Evolutionary conservation across 352 stramenopile genomes (phyloP), one percentile per base, ranked within the genome.

Genomic region (Globisporangium okanoganense): DNA sequence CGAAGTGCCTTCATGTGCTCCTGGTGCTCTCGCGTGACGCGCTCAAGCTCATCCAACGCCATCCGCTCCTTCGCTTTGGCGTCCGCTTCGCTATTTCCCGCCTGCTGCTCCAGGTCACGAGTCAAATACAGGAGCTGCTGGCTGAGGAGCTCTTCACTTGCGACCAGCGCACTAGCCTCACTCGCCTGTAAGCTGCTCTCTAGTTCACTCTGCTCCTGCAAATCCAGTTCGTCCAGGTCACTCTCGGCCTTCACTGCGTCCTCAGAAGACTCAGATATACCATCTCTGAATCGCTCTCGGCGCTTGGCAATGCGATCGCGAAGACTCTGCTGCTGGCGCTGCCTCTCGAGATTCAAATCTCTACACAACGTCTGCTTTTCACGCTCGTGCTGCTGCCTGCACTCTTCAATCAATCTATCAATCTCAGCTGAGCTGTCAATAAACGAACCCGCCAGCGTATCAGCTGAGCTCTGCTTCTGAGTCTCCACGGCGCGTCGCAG

Each of bases 301-400:
- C 71, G 64, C 56, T 72, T 64, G 5, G 48, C 49, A 16, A 76
- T 65, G 5, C 73, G 56, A 5, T 79, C 56, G 12, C 58, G 49
- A 0, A 82, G 62, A n/a, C 62, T 31, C 13, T 67, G 60, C 29
- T 78, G 62, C 36, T 79, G 69, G 5, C 66, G 68, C 2, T 61
- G 61, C 4, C 73, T 67, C 22, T 82, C 71, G 12, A 64, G 47
- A 31, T 71, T 61, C 5, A 76, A 54, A 2, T 59, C 13, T 0
- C 71, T 53, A 0, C 56, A 47, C 20, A 82, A 33, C 5, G 55
- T 62, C 0, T 33, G 25, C 7, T 71, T 58, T 3, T 64, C 66
- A 24, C 69, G 47, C 7, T 53, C 56, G 20, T 78, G 61, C 6
- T 60, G 44, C 2, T 52, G 62, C 48, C 65, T 59, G 13, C 50